These are phyloP conservation scores for Fusarium sp. DNA, from an alignment of 2,329 filamentous ascomycete species.

Conservation along the genomic window DNA sequence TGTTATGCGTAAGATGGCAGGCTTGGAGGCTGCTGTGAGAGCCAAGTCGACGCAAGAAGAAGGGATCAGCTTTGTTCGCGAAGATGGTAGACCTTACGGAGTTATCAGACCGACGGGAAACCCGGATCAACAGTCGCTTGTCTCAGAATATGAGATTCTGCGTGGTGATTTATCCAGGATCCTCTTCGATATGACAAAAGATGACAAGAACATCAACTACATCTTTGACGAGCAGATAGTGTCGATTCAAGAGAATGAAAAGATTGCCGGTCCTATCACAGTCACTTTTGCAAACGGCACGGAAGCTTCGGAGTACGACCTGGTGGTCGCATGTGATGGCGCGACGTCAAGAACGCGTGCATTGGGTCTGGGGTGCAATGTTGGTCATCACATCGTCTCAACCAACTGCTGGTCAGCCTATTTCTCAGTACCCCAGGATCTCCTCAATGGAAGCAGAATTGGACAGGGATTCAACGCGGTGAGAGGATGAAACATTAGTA, in stretches of 20 bases:
- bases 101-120: slow-evolving; percentile 17
- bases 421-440: slow-evolving; percentile 55
- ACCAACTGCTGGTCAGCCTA: slow-evolving; percentile 57
- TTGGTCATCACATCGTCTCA: slow-evolving; percentile 2
- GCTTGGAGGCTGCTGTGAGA: slow-evolving; percentile 43
- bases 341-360: slow-evolving; percentile 16
- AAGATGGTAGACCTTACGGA: slow-evolving; percentile 5
- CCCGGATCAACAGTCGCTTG: slow-evolving; percentile 20
- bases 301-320: slow-evolving; percentile 12
- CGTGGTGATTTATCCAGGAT: slow-evolving; percentile 19
- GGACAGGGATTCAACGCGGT: slow-evolving; percentile 53
- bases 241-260: slow-evolving; percentile 14
- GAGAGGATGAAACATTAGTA: slow-evolving; percentile 54
- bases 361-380: slow-evolving; percentile 8
- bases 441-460: slow-evolving; percentile 54
- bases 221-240: slow-evolving; percentile 21
- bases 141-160: slow-evolving; percentile 23
- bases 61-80: slow-evolving; percentile 17
- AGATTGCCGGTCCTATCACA: neutral
- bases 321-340: slow-evolving; percentile 21
- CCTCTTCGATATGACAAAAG: slow-evolving; percentile 10
- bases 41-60: slow-evolving; percentile 17
- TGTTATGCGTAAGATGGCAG: slow-evolving; percentile 55
- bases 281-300: slow-evolving; percentile 16
- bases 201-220: slow-evolving; percentile 17